Evolutionary conservation across 306 rosid species (phyloP).

Genomic region (Mimosa bimucronata): DNA sequence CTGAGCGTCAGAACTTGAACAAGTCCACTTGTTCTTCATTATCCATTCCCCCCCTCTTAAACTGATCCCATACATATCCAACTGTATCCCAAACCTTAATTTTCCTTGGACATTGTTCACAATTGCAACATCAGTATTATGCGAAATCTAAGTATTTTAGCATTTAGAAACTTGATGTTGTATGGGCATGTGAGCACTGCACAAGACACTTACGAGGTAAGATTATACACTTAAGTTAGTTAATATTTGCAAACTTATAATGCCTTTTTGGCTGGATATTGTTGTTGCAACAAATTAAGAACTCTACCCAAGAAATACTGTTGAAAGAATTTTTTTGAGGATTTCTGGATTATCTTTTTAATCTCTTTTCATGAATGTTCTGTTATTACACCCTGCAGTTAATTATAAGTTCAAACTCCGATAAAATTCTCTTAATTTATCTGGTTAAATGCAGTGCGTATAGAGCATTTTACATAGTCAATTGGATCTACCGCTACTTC

Average conservation of each 20-base stretch:
- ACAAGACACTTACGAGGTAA: neutral
- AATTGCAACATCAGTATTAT: neutral
- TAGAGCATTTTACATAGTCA: slow-evolving; percentile 77
- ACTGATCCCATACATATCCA: neutral
- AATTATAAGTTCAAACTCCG: slow-evolving; percentile 17
- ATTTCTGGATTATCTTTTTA: slow-evolving; percentile 7
- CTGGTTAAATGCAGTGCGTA: slow-evolving; percentile 70
- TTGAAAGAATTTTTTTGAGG: slow-evolving; percentile 3
- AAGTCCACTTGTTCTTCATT: neutral
- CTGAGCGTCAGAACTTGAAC: neutral
- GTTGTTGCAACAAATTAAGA: slow-evolving; percentile 21
- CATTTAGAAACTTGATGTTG: slow-evolving; percentile 5
- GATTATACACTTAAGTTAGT: slow-evolving; percentile 2
- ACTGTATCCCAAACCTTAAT: slow-evolving; percentile 9
- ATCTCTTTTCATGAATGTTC: slow-evolving; percentile 17
- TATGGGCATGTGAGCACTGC: slow-evolving; percentile 17
- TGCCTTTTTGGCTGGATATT: slow-evolving; percentile 18
- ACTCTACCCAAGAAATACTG: slow-evolving; percentile 2
- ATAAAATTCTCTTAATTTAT: neutral
- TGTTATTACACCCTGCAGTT: slow-evolving; percentile 19
- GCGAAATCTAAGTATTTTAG: neutral
- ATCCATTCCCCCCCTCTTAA: neutral
- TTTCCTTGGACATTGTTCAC: slow-evolving; percentile 26
- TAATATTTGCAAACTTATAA: neutral
- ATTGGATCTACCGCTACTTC: slow-evolving; percentile 92